phyloP scores from a whole-genome alignment of 2,329 filamentous ascomycete genomes.

The Aspergillus cejpii region DNA sequence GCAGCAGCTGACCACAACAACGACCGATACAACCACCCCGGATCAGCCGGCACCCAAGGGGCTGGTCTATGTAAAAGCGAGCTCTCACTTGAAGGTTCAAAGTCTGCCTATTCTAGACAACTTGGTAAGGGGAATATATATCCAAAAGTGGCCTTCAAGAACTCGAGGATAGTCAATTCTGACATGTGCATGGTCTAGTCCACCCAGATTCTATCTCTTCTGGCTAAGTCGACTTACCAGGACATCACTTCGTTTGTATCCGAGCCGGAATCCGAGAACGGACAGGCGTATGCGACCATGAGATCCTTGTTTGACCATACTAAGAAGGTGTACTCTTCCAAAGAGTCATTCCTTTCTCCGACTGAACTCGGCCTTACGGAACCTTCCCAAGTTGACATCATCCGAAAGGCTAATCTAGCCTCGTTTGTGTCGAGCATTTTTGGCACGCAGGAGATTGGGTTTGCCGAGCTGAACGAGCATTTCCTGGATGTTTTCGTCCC shows the following conservation, averaged over 20 bases:
- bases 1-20: slow-evolving; percentile 22
- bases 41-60: slow-evolving; percentile 29
- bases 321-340: slow-evolving; percentile 54
- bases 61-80: slow-evolving; percentile 39
- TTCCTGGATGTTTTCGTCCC: slow-evolving; percentile 60
- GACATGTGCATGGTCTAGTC: slow-evolving; percentile 37
- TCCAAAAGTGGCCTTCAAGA: background rate
- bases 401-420: slow-evolving; percentile 59
- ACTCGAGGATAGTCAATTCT: background rate
- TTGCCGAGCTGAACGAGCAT: slow-evolving; percentile 56
- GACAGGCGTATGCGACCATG: slow-evolving; percentile 56
- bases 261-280: slow-evolving; percentile 49
- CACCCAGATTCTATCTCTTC: slow-evolving; percentile 52
- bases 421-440: slow-evolving; percentile 60
- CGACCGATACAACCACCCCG: slow-evolving; percentile 11
- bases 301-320: slow-evolving; percentile 59
- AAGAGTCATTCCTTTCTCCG: slow-evolving; percentile 51
- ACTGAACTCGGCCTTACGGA: slow-evolving; percentile 49
- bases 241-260: slow-evolving; percentile 54
- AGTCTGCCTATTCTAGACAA: slow-evolving; percentile 57
- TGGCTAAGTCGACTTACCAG: slow-evolving; percentile 51
- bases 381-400: slow-evolving; percentile 50
- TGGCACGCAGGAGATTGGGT: slow-evolving; percentile 57
- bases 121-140: slow-evolving; percentile 44
- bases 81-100: slow-evolving; percentile 49